Evolutionary conservation across 192 early-diverging fungal species (phyloP).

Genomic region (Chytriomyces confervae): DNA sequence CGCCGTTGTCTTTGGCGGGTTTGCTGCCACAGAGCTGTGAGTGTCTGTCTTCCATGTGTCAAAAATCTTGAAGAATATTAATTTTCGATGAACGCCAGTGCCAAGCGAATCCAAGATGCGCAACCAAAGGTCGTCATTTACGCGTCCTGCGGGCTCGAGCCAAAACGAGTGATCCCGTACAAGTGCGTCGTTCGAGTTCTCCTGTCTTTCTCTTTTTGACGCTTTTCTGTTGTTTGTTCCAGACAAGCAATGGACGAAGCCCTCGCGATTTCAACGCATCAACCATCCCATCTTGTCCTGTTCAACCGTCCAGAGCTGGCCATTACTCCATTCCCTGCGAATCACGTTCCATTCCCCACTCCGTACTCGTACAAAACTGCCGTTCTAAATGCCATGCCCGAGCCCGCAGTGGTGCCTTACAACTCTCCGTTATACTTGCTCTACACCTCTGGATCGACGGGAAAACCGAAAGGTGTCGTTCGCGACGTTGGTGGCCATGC

Average conservation of each 20-base stretch:
- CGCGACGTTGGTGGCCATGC: slow-evolving; percentile 70
- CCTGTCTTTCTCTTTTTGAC: background rate
- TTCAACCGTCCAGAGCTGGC: slow-evolving; percentile 70
- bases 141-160: slow-evolving; percentile 82
- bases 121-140: slow-evolving; percentile 76
- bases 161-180: slow-evolving; percentile 73
- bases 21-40: slow-evolving; percentile 51
- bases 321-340: slow-evolving; percentile 5
- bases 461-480: slow-evolving; percentile 77
- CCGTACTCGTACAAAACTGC: background rate
- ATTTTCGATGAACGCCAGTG: slow-evolving; percentile 27
- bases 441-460: slow-evolving; percentile 65
- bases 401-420: background rate
- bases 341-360: slow-evolving; percentile 12
- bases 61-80: background rate
- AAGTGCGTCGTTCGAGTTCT: slow-evolving; percentile 42
- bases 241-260: slow-evolving; percentile 66
- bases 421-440: slow-evolving; percentile 76
- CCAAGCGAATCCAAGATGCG: slow-evolving; percentile 84
- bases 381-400: slow-evolving; percentile 9
- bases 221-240: background rate
- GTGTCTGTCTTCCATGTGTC: background rate
- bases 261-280: slow-evolving; percentile 56
- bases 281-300: slow-evolving; percentile 58
- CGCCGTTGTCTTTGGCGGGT: slow-evolving; percentile 78